These are phyloP conservation scores for Sclerotinia trifoliorum DNA, from an alignment of 2,329 filamentous ascomycete genomes.

Conservation along the genomic window DNA sequence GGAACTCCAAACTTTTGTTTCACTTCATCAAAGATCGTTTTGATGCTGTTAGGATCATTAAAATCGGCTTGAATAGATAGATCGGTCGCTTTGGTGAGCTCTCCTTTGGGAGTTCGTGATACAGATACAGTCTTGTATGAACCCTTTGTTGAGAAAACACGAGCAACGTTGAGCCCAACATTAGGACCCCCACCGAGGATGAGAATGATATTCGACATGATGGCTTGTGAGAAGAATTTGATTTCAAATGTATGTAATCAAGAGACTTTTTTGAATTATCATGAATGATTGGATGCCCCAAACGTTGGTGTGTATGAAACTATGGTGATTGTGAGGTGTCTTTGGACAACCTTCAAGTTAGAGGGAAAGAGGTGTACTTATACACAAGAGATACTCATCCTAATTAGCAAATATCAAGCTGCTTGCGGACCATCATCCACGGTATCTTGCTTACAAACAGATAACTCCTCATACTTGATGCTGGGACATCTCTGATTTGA, in stretches of 20 bases:
- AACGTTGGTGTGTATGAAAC: not conserved
- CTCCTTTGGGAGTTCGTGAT: slow-evolving; percentile 36
- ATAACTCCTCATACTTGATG: no score
- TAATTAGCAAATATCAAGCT: no score
- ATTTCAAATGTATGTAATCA: not conserved
- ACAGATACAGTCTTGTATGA: slow-evolving; percentile 45
- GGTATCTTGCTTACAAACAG: no score
- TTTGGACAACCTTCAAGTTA: no score
- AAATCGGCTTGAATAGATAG: slow-evolving; percentile 43
- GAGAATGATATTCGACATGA: slow-evolving; percentile 33
- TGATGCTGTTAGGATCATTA: slow-evolving; percentile 30
- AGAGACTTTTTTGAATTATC: not conserved
- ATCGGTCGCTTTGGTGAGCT: slow-evolving; percentile 35
- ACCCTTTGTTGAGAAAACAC: slow-evolving; percentile 43
- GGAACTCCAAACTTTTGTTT: slow-evolving; percentile 40
- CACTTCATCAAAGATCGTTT: slow-evolving; percentile 43
- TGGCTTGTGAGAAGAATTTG: not conserved
- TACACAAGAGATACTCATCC: not conserved
- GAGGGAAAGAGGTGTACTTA: not conserved
- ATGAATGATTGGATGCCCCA: not conserved
- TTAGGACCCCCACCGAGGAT: slow-evolving; percentile 47
- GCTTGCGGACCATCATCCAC: no score
- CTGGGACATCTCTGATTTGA: no score
- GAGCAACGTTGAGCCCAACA: slow-evolving; percentile 41
- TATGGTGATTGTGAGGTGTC: not conserved